Evolutionary conservation across 2,329 filamentous ascomycete genomes (phyloP), one percentile per base, ranked within the genome.

Genomic region (Verticillium tricorpus): DNA sequence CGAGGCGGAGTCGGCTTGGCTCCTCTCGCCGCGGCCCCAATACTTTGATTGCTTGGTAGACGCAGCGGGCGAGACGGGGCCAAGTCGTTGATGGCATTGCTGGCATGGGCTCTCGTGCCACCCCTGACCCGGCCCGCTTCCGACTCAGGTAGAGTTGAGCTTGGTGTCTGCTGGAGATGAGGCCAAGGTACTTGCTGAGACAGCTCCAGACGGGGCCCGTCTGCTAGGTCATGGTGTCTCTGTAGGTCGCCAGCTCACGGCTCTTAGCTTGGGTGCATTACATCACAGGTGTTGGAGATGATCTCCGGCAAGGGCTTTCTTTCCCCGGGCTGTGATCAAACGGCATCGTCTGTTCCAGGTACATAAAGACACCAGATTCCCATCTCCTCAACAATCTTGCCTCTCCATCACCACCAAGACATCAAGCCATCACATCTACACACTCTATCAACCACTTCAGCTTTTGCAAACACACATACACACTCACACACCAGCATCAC

Each of bases 1-100:
- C 32, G 57, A 50, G 57, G 57, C 57, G 57, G 57, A 58, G 57
- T 40, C 39, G 37, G 15, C 57, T 58, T 50, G 37, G 57, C 56
- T 52, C 45, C 11, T 40, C 37, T 40, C 37, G 37, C n/a, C 7
- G 19, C 19, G 8, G 28, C 45, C 45, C 45, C 35, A 14, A 17
- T 31, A 14, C 35, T 28, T 40, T 28, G 37, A 58, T 58, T 50
- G 25, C 37, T 32, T 32, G 39, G 57, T 45, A 50, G 35, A 15
- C 22, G 35, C 57, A n/a, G n/a, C 25, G 25, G 22, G 19, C n/a
- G n/a, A 34, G 28, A 32, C 12, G 57, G 37, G 37, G 57, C 57
- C 57, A 52, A 58, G 57, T 25, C 57, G 50, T 58, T 58, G 57
- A 39, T 31, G 25, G 37, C 37, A 40, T 58, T 40, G 39, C 12